Evolutionary conservation across 768 basidiomycete species (phyloP).

Genomic region (Coprinellus aureogranulatus): DNA sequence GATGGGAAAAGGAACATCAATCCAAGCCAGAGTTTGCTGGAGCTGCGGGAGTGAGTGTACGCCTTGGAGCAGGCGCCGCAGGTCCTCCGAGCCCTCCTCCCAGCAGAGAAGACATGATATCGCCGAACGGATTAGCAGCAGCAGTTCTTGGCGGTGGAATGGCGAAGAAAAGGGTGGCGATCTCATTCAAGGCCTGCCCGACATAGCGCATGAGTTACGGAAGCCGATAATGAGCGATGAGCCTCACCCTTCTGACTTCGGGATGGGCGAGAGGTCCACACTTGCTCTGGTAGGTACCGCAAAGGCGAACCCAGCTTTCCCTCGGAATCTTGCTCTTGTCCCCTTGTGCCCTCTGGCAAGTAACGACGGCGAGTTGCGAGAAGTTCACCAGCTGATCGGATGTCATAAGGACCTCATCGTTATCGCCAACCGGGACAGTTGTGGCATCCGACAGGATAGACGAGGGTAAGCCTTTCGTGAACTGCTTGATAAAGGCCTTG

Average conservation of each 20-base stretch:
- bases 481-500: slow-evolving; percentile 82
- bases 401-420: slow-evolving; percentile 68
- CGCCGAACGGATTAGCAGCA: slow-evolving; percentile 78
- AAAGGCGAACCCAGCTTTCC: slow-evolving; percentile 82
- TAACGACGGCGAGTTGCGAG: slow-evolving; percentile 81
- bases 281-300: slow-evolving; percentile 77
- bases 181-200: slow-evolving; percentile 59
- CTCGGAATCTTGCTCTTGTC: slow-evolving; percentile 73
- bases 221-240: neutral
- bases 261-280: slow-evolving; percentile 58
- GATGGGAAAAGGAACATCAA: slow-evolving; percentile 19
- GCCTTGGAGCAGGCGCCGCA: slow-evolving; percentile 31
- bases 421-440: slow-evolving; percentile 48
- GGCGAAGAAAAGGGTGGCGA: slow-evolving; percentile 79
- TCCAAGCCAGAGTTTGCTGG: slow-evolving; percentile 41
- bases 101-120: slow-evolving; percentile 86
- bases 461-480: slow-evolving; percentile 60
- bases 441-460: slow-evolving; percentile 42
- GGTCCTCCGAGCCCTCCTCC: slow-evolving; percentile 56
- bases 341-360: slow-evolving; percentile 84
- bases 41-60: slow-evolving; percentile 45
- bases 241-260: slow-evolving; percentile 63
- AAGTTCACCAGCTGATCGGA: slow-evolving; percentile 81
- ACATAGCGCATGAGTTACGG: neutral
- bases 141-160: slow-evolving; percentile 75